Base-by-base conservation (phyloP, 129 eudicot species). In the Pulicaria dysenterica region DNA sequence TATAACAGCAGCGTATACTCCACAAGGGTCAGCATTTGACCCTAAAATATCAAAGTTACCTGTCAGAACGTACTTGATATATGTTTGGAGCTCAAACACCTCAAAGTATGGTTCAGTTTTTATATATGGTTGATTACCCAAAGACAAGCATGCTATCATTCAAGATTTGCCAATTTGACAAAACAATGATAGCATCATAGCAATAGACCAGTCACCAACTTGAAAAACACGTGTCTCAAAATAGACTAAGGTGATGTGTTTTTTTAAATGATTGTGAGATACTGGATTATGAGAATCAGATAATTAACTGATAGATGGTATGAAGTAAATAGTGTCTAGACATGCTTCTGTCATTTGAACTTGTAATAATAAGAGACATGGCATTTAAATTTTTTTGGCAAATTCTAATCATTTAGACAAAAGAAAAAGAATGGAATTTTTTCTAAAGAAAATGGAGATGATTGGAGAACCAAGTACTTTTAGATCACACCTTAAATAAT, bases 1-100 rank as follows among this genome's bases (percentile, higher is more conserved):
- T 87, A 87, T 72, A 87, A 59, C 74, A 84, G 79, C 75, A 84
- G 43, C 19, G 81, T 39, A 38, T 87, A 87, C 69, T 87, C 93
- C 11, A 87, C 85, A 73, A 87, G 81, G 78, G 94, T 85, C 70
- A 87, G 76, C 82, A 87, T 77, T 75, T 87, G 94, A 68, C 94
- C 87, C 94, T 87, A 58, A 9, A 31, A 78, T 67, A 64, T 60
- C 42, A 51, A 62, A 55, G 7, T 34, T 66, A 51, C 69, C 62
- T 43, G 85, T 71, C 75, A 81, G 67, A 51, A 15, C 31, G 41
- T 57, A 45, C 53, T 56, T 38, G 57, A 56, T 6, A 57, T 38
- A 45, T 54, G 67, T 42, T 34, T 55, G 54, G 42, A 74, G 13
- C 72, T 64, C 40, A 65, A 53, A 64, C 46, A 49, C 39, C 59